Evolutionary conservation across 495 filamentous ascomycete genomes (phyloP).

Genomic region (Tuber brumale): DNA sequence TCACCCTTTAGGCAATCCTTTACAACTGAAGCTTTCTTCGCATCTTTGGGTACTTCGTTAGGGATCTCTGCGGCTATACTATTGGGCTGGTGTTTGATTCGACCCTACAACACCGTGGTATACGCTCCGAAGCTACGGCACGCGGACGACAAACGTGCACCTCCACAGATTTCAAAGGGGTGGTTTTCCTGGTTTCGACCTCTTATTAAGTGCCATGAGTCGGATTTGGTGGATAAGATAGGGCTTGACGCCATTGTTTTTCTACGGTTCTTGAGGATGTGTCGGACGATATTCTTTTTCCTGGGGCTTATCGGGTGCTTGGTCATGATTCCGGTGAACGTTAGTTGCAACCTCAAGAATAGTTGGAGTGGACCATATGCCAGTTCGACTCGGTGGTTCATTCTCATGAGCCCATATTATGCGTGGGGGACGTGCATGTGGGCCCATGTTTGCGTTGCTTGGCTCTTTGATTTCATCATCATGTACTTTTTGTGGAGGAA

Average conservation of each 20-base stretch:
- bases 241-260: constrained; percentile 90
- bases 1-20: constrained; percentile 47
- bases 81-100: constrained; percentile 75
- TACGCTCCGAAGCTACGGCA: constrained; percentile 93
- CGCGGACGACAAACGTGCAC: constrained; percentile 83
- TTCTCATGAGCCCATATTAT: constrained; percentile 52
- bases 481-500: constrained; percentile 83
- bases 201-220: constrained; percentile 66
- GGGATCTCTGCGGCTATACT: constrained; percentile 64
- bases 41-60: constrained; percentile 77
- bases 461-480: constrained; percentile 67
- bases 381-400: constrained; percentile 49
- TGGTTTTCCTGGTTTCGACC: constrained; percentile 79
- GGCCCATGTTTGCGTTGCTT: constrained; percentile 77
- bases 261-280: constrained; percentile 82
- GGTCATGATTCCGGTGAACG: constrained; percentile 79
- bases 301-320: constrained; percentile 67
- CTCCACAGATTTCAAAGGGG: constrained; percentile 82
- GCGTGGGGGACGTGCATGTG: constrained; percentile 59
- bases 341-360: constrained; percentile 45
- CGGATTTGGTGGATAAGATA: constrained; percentile 65
- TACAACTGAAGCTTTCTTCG: constrained; percentile 59
- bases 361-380: constrained; percentile 28
- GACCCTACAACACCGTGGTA: constrained; percentile 81
- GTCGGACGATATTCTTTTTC: constrained; percentile 75